Evolutionary conservation across 768 basidiomycete genomes (phyloP), one percentile per base, ranked within the genome.

Genomic region (Auricularia heimuer): DNA sequence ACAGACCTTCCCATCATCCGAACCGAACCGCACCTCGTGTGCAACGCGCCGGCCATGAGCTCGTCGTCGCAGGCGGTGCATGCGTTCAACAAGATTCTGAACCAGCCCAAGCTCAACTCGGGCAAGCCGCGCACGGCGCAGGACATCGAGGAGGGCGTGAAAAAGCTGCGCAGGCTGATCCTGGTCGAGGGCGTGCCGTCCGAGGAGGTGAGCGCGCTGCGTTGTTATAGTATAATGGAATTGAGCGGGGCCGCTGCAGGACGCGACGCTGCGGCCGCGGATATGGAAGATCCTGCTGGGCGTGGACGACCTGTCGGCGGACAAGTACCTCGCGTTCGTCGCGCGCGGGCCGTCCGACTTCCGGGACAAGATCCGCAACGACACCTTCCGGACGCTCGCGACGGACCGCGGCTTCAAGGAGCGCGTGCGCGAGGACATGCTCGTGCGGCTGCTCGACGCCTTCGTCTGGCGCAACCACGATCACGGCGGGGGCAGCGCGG

Each of bases 321-420:
- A 89, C 62, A 84, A 80, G 1, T 94, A 89, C 72, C 78, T 92
- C 62, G 78, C 84, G 68, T 92, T 92, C 75, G 90, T 94, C 42
- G 82, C 85, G 62, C 82, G 89, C 64, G 92, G 92, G 3, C 91
- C 93, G 62, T 94, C 92, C 70, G 85, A 90, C 71, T 91, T 94
- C 63, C 80, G 89, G 69, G 89, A 92, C 76, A 95, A 95, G 78
- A 94, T 98, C 65, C 82, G 93, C 71, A 98, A 98, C 70, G 95
- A 98, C 71, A 97, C 95, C 0, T 98, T 98, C 74, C 83, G 96
- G 65, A 99, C 97, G 16, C 77, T 99, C 29, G 95, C 96, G 1
- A 99, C 96, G 1, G 97, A 99, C 75, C 86, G 88, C 70, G 92
- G 91, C n/a, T 98, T 99, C 79, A 97, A 96, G 75, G 92, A 95